Percentiles rank a stretch among this genome's conserved stretches.
These are phyloP conservation scores for Leucosporidium scottii DNA, from an alignment of 768 basidiomycete species.

Conservation along the genomic window DNA sequence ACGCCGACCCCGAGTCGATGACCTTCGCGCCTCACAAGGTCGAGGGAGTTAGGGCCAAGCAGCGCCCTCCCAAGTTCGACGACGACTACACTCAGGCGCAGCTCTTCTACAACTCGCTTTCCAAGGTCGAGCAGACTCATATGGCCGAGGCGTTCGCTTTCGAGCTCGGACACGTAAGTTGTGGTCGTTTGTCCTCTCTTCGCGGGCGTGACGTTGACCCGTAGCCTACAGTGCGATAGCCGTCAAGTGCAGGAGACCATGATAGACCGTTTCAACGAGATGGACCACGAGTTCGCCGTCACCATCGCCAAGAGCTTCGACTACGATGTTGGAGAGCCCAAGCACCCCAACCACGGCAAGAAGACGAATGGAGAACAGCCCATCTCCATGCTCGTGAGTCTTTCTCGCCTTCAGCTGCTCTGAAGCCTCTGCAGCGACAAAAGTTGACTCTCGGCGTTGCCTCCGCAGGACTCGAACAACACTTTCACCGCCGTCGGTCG, in stretches of 20 bases:
- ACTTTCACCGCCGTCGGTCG: conserved; percentile 46
- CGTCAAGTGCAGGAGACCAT: conserved; percentile 61
- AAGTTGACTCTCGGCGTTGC: background rate
- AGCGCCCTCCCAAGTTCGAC: conserved; percentile 53
- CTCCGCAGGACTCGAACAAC: conserved; percentile 27
- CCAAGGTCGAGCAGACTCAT: conserved; percentile 62
- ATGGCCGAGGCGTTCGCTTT: conserved; percentile 65
- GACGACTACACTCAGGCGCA: conserved; percentile 65
- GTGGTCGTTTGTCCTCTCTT: no score
- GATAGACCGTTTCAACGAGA: conserved; percentile 60
- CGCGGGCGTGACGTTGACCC: no score
- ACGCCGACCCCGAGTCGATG: conserved; percentile 9
- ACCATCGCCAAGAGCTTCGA: conserved; percentile 61
- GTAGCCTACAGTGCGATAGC: conserved; percentile 57
- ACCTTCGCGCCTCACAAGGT: conserved; percentile 34
- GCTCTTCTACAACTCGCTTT: conserved; percentile 73
- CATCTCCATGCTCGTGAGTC: conserved; percentile 23
- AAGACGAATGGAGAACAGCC: conserved; percentile 45
- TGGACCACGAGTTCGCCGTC: conserved; percentile 67
- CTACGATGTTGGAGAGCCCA: conserved; percentile 53
- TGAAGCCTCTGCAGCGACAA: background rate
- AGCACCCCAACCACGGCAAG: conserved; percentile 55
- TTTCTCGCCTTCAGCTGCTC: background rate
- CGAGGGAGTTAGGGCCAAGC: conserved; percentile 51
- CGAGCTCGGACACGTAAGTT: conserved; percentile 58